Base-by-base conservation (phyloP, 768 basidiomycete species). In the Piloderma croceum region DNA sequence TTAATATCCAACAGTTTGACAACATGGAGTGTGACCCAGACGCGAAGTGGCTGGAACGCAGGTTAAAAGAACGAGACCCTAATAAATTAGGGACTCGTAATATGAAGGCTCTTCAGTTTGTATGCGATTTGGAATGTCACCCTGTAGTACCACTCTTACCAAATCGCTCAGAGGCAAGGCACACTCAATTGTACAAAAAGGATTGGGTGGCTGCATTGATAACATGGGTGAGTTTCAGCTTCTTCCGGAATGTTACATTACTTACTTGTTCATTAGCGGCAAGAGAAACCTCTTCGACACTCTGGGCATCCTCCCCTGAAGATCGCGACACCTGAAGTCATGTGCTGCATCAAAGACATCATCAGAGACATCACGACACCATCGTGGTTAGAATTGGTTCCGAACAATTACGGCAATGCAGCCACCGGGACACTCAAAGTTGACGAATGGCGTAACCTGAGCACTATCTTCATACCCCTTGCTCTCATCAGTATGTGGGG, bases 361-460 rank as follows among this genome's bases (percentile, higher is more conserved):
- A 49, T 52, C 15, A 24, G 9, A 1, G 13, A 41, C 2, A 41
- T 27, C 1, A 27, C 13, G 5, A 31, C 2, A 3, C 57, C 50
- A 0, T 49, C 43, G 0, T 58, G 50, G 44, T 7, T 56, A 0
- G 24, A 32, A 1, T 37, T 37, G 2, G 47, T 50, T 3, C 57
- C 57, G 0, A 1, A 22, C 0, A 60, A 60, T 21, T 59, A 58
- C 36, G 57, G 58, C 1, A 36, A 49, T 7, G 10, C 25, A 2
- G 24, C 31, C 25, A 46, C 12, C 41, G 40, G 19, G 5, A 19
- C 32, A 5, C 47, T 64, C 3, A 62, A 56, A 25, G 62, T 60
- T 3, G 59, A 62, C 41, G 53, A 66, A 27, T 65, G 61, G 62
- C 38, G 53, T 13, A 41, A 43, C 1, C 21, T 54, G 1, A 54